A percentile compares a stretch with the other conserved stretches of the same genome.
phyloP scores from a whole-genome alignment of 371 early-diverging fungal species.

The Neoconidiobolus thromboides region DNA sequence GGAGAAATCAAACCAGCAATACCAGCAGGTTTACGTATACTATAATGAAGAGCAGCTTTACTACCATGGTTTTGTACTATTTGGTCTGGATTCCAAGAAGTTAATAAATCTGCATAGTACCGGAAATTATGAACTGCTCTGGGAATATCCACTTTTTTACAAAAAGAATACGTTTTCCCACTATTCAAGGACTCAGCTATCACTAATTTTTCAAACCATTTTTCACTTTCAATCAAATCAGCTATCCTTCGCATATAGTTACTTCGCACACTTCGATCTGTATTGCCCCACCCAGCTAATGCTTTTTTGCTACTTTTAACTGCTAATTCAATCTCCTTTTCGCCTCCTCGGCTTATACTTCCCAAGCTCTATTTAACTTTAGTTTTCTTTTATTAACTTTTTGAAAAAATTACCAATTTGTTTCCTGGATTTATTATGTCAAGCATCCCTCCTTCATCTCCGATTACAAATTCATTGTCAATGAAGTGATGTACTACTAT shows the following conservation, averaged over 20 bases:
- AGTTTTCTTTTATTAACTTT: no score
- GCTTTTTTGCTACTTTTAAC: constrained; percentile 39
- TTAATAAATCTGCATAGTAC: constrained; percentile 37
- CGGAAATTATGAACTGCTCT: constrained; percentile 43
- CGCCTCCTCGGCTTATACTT: no score
- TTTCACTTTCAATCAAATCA: constrained; percentile 28
- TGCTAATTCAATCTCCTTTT: constrained; percentile 13
- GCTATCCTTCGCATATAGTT: constrained; percentile 30
- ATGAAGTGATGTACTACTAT: no score
- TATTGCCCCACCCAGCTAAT: constrained; percentile 38
- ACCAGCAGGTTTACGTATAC: constrained; percentile 35
- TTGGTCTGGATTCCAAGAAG: constrained; percentile 13
- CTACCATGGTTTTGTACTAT: constrained; percentile 9
- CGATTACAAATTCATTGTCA: no score
- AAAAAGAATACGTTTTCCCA: constrained; percentile 42
- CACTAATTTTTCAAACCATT: constrained; percentile 21
- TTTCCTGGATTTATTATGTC: no score
- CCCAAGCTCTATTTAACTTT: no score
- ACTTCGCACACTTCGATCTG: constrained; percentile 22
- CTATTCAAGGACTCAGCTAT: constrained; percentile 32
- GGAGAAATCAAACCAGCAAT: constrained; percentile 51
- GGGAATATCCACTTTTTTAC: constrained; percentile 39
- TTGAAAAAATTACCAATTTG: no score
- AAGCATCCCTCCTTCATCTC: no score
- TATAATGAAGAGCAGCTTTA: constrained; percentile 16